Evolutionary conservation across 2,329 filamentous ascomycete genomes (phyloP).

Genomic region (Calonectria hongkongensis): DNA sequence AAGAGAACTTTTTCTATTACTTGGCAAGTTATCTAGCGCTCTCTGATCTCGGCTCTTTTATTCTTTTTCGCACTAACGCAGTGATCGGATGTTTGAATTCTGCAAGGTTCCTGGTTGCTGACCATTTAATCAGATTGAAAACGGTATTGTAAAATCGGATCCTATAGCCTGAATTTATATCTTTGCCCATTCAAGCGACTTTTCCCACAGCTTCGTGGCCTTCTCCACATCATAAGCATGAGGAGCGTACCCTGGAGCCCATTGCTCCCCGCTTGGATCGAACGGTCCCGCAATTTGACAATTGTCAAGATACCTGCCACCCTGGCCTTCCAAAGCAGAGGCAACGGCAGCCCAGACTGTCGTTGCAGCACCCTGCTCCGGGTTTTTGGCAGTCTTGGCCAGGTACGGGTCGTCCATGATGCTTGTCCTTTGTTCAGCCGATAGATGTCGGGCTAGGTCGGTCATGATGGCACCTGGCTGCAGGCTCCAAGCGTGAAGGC

Average conservation of each 20-base stretch:
- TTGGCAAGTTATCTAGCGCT: no score
- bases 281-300: constrained; percentile 16
- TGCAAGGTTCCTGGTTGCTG: no score
- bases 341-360: constrained; percentile 64
- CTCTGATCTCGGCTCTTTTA: no score
- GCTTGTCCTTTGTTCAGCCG: neutral
- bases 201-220: constrained; percentile 18
- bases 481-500: constrained; percentile 63
- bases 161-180: neutral
- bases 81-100: no score
- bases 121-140: neutral
- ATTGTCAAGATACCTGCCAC: constrained; percentile 65
- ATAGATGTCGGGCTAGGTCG: constrained; percentile 14
- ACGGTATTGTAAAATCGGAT: neutral
- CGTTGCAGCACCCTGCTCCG: constrained; percentile 68
- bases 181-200: constrained; percentile 7
- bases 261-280: neutral
- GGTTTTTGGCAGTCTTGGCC: constrained; percentile 21
- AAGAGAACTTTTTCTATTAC: no score
- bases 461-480: constrained; percentile 63
- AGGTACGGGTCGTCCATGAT: neutral
- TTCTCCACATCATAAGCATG: constrained; percentile 14
- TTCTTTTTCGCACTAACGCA: no score
- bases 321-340: constrained; percentile 64
- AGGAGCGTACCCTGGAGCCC: neutral